Percentiles rank a stretch among this genome's conserved stretches.
Evolutionary conservation across 108 stramenopile species (phyloP).

Genomic region (Nitzschia putrida): DNA sequence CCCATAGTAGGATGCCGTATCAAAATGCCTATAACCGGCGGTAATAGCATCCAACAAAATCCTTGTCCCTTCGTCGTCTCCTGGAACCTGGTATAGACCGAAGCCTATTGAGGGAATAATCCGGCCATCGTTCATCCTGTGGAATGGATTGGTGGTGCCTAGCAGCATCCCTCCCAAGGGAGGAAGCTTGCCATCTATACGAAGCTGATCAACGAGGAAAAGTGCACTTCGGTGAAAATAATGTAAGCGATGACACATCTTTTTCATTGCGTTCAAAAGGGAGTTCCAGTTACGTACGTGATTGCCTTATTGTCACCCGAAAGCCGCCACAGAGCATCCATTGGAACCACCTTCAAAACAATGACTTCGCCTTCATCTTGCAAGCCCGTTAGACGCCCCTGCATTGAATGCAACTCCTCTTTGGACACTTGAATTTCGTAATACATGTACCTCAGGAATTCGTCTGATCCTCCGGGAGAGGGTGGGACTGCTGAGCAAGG

Average conservation of each 20-base stretch:
- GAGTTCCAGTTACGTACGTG: slow-evolving; percentile 21
- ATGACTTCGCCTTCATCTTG: slow-evolving; percentile 44
- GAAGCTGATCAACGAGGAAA: slow-evolving; percentile 33
- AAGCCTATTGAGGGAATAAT: slow-evolving; percentile 56
- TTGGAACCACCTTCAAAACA: slow-evolving; percentile 34
- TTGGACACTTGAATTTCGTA: slow-evolving; percentile 30
- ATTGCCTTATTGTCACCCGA: slow-evolving; percentile 45
- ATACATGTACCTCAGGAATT: slow-evolving; percentile 34
- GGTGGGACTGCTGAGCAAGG: slow-evolving; percentile 21
- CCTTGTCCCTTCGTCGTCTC: slow-evolving; percentile 39
- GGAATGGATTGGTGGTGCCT: background rate
- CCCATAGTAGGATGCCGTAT: slow-evolving; percentile 86
- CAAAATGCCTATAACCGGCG: slow-evolving; percentile 86
- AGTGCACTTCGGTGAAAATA: slow-evolving; percentile 29
- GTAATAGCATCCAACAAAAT: slow-evolving; percentile 68
- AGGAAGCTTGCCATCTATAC: slow-evolving; percentile 35
- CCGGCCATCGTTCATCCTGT: slow-evolving; percentile 1
- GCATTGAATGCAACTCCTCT: slow-evolving; percentile 29
- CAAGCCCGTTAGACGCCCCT: slow-evolving; percentile 30
- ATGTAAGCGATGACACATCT: background rate
- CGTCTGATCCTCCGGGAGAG: slow-evolving; percentile 46
- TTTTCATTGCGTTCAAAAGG: too few relatives aligned
- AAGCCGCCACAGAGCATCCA: slow-evolving; percentile 38
- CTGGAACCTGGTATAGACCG: slow-evolving; percentile 64
- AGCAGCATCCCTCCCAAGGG: slow-evolving; percentile 9